Evolutionary conservation across 768 basidiomycete species (phyloP).

Genomic region (Collybiopsis luxurians): DNA sequence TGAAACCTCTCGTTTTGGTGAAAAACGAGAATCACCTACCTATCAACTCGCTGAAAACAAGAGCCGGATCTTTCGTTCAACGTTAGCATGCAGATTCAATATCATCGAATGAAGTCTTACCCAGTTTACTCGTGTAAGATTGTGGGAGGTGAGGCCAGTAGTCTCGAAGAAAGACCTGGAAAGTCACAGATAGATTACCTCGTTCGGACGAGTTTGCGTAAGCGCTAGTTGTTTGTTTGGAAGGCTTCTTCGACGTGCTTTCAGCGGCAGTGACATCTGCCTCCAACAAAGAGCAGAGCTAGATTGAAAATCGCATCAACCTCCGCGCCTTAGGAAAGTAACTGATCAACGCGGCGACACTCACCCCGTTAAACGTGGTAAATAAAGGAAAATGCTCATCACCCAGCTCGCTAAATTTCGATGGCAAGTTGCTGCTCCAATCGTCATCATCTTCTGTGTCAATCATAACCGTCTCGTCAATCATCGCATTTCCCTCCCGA

Average conservation of each 20-base stretch:
- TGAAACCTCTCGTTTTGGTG: no score
- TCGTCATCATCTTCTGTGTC: conserved; percentile 41
- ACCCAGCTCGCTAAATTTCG: conserved; percentile 49
- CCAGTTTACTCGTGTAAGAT: conserved; percentile 46
- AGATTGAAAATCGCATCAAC: background rate
- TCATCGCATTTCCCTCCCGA: conserved; percentile 8
- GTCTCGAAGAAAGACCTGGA: conserved; percentile 39
- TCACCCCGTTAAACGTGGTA: conserved; percentile 60
- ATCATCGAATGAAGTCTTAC: conserved; percentile 27
- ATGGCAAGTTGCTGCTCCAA: conserved; percentile 45
- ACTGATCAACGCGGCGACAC: conserved; percentile 11
- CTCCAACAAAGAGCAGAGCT: conserved; percentile 51
- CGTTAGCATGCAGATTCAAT: background rate
- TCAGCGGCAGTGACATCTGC: conserved; percentile 31
- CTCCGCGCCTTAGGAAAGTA: no score
- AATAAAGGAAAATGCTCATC: conserved; percentile 71
- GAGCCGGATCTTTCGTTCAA: conserved; percentile 45
- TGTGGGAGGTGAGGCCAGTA: conserved; percentile 66
- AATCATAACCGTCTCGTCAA: conserved; percentile 25
- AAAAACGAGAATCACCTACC: no score
- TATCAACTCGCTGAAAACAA: conserved; percentile 65
- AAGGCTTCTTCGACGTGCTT: background rate
- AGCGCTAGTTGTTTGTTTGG: background rate
- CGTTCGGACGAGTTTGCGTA: conserved; percentile 3
- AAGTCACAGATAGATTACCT: conserved; percentile 34